phyloP scores from a whole-genome alignment of 2,329 filamentous ascomycete genomes.

The Pseudogymnoascus sp. region DNA sequence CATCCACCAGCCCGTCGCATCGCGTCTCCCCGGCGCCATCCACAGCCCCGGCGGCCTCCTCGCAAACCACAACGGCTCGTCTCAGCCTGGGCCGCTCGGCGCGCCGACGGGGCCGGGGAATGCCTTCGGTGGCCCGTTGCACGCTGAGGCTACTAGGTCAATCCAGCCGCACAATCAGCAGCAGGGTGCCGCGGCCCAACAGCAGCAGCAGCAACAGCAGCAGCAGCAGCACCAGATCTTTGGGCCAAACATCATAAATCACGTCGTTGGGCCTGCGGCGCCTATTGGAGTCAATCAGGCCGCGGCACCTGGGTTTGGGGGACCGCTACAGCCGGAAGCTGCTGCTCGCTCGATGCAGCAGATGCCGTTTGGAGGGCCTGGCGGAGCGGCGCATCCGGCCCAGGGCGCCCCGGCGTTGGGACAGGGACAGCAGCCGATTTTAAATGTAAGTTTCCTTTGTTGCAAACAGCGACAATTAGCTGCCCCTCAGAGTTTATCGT shows the following conservation, averaged over 20 bases:
- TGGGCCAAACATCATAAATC: conserved; percentile 37
- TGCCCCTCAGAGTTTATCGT: background rate
- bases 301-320: conserved; percentile 59
- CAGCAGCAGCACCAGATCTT: conserved; percentile 42
- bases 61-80: conserved; percentile 58
- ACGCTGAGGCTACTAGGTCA: conserved; percentile 42
- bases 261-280: conserved; percentile 41
- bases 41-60: conserved; percentile 88
- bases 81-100: conserved; percentile 40
- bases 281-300: conserved; percentile 51
- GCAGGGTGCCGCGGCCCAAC: conserved; percentile 34
- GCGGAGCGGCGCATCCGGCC: conserved; percentile 25
- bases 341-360: conserved; percentile 53
- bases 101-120: conserved; percentile 28
- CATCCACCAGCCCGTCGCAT: conserved; percentile 88
- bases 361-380: conserved; percentile 43
- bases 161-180: conserved; percentile 45
- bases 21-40: conserved; percentile 70
- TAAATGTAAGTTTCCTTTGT: conserved; percentile 48
- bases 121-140: conserved; percentile 47
- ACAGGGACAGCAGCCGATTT: conserved; percentile 76
- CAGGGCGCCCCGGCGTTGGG: conserved; percentile 45
- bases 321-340: conserved; percentile 41
- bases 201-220: conserved; percentile 36
- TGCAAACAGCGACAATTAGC: background rate